Base-by-base conservation (phyloP, 75 land plant species). In the Selaginella tamariscina region DNA sequence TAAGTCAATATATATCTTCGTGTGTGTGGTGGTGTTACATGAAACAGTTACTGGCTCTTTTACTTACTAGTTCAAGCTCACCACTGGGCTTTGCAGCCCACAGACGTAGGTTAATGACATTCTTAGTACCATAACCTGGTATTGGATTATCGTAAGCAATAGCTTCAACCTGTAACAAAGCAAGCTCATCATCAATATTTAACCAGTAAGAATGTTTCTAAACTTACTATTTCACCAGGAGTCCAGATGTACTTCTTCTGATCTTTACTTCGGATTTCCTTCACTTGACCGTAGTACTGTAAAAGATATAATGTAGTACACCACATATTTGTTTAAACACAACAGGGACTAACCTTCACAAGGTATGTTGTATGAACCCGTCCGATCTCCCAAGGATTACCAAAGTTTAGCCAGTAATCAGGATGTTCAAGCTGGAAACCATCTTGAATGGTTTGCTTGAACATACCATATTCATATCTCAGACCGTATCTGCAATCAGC, bases 61-160 rank as follows among this genome's bases (percentile, higher is more conserved):
- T 9, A 8, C 28, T 9, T 65, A 84, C 89, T 79, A 86, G 69
- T 49, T 86, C 82, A 73, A 76, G 64, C 55, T 80, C 77, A 33
- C 75, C 79, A 75, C 87, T 82, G 13, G 90, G 88, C 72, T 87
- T 87, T 29, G 88, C 85, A 33, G 88, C 83, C 91, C 91, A 87
- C 18, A 87, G 78, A 24, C 91, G 91, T 20, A 87, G 79, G 69
- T 80, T 87, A 31, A 85, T 82, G 2, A 88, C 82, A 68, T 82
- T 87, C 55, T 68, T 76, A 55, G 91, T 87, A 33, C 73, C 77
- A 82, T 82, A 87, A 13, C 91, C 91, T 59, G 91, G 91, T 24
- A 87, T 85, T n/a, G 88, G 91, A 65, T 85, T 82, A 72, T 87
- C 91, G 78, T 87, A 87, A 1, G 91, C 91, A 69, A 87, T 85